Base-by-base conservation (phyloP, 495 filamentous ascomycete species). In the Opeltia flavorubescens region DNA sequence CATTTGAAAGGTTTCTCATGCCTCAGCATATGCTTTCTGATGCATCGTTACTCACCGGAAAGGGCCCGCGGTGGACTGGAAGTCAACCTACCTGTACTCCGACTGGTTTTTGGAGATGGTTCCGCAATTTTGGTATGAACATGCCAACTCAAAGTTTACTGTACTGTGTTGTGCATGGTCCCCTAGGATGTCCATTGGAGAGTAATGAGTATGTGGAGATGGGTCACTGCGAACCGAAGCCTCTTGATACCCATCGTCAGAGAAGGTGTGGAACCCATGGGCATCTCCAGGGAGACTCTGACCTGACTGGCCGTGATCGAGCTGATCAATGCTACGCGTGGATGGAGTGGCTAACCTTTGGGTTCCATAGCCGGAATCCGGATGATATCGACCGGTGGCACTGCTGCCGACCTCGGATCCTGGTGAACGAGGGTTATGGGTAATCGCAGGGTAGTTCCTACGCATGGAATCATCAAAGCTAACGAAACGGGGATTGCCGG, bases 21-120 rank as follows among this genome's bases (percentile, higher is more conserved):
- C 46, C 84, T 75, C 12, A 81, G 75, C 42, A 76, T 65, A 58
- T 95, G 88, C 66, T 95, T 95, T 52, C 88, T 94, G 59, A 7
- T 20, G 23, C 38, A 24, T 11, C 13, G 21, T 21, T 43, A 25
- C 30, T 35, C 48, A 25, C 44, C 44, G 6, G 35, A 55, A 35
- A 57, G 47, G 28, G 18, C 7, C 9, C 21, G 7, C 9, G 15
- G 11, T 20, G n/a, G n/a, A 8, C 7, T 15, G 15, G n/a, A 26
- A 4, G 25, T 11, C 18, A 7, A 51, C 62, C 29, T 55, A 64
- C 60, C 59, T 66, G 33, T 56, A 52, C 43, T 66, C 55, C 9
- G 52, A 62, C 25, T 51, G 44, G 39, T 55, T 58, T 11, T 52
- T 47, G 12, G 28, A 38, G 15, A 38, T 11, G n/a, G 1, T 6